Conservation (phyloP, 148 eudicot species). For the Spergularia bocconei region DNA sequence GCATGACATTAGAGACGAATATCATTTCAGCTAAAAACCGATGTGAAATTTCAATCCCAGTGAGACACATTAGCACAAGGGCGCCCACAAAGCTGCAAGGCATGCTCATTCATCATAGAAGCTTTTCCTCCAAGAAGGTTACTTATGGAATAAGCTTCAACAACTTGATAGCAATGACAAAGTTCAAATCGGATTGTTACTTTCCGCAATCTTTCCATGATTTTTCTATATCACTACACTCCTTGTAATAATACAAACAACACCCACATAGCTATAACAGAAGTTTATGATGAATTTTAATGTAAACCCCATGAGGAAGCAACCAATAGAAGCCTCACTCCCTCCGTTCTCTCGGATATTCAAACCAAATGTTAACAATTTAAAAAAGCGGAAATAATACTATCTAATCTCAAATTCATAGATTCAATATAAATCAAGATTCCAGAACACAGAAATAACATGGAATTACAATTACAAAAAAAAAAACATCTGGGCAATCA, state of each 20-base stretch:
- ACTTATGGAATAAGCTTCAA: neutral
- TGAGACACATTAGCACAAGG: neutral
- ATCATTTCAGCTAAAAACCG: neutral
- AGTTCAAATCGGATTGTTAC: neutral
- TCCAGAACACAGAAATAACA: too few relatives aligned
- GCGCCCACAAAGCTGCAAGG: neutral
- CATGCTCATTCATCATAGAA: neutral
- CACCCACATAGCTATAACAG: neutral
- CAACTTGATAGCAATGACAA: neutral
- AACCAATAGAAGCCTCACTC: too few relatives aligned
- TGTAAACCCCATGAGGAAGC: too few relatives aligned
- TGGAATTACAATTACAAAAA: too few relatives aligned
- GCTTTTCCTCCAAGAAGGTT: neutral
- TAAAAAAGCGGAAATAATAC: too few relatives aligned
- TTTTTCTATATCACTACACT: neutral
- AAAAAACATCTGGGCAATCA: too few relatives aligned
- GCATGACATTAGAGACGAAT: too few relatives aligned
- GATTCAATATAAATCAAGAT: too few relatives aligned
- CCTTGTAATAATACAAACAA: neutral
- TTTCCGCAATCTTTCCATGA: neutral
- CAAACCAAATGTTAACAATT: too few relatives aligned
- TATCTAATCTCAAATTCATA: too few relatives aligned
- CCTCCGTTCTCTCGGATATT: too few relatives aligned
- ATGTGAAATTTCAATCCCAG: neutral
- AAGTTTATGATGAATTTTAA: too few relatives aligned